phyloP scores from a whole-genome alignment of 108 stramenopile genomes.

The Cyclotella choctawhatcheeana region DNA sequence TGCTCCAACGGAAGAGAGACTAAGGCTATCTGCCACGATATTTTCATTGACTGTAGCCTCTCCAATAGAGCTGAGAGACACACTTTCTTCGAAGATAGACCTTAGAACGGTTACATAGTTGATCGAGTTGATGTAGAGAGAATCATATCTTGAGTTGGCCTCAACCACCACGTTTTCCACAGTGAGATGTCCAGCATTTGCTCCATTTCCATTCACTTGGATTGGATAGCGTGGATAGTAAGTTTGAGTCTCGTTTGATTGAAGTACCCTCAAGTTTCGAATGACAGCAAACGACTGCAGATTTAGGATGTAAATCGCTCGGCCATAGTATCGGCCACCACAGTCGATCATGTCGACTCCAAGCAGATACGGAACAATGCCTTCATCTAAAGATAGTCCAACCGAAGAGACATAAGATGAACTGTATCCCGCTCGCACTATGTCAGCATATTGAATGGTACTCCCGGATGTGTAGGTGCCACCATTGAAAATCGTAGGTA shows the following conservation, averaged over 20 bases:
- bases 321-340: slow-evolving; percentile 16
- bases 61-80: background rate
- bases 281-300: background rate
- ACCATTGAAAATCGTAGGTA: background rate
- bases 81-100: background rate
- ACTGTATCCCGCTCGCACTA: slow-evolving; percentile 21
- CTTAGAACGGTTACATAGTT: background rate
- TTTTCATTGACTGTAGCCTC: background rate
- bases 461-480: slow-evolving; percentile 12
- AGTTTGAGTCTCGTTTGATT: slow-evolving; percentile 3
- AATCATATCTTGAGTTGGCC: background rate
- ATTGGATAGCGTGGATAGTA: slow-evolving; percentile 4
- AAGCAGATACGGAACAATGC: slow-evolving; percentile 19
- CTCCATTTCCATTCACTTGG: background rate
- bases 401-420: background rate
- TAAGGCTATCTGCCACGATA: background rate
- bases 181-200: background rate
- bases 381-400: background rate
- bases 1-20: too few relatives aligned
- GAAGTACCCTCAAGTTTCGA: slow-evolving; percentile 9
- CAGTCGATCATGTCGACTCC: slow-evolving; percentile 24
- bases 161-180: slow-evolving; percentile 1
- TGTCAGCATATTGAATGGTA: slow-evolving; percentile 25
- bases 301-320: slow-evolving; percentile 1
- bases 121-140: background rate